Conservation (phyloP, 1,284 basidiomycete genomes). For the Apiotrichum domesticum region DNA sequence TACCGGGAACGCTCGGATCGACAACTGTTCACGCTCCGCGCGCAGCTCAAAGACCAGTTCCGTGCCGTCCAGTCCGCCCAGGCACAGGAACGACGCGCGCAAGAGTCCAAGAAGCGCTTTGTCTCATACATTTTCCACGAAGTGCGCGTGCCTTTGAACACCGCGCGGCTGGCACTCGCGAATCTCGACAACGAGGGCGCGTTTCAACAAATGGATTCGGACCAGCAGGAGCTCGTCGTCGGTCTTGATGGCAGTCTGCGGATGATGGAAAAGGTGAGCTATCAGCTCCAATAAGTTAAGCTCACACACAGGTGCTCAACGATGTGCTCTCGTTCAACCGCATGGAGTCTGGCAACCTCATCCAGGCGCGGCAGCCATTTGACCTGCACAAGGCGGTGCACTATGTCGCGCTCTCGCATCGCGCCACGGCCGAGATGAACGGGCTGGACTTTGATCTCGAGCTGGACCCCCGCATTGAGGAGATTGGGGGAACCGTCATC, state of each 20-base stretch:
- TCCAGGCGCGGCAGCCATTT: slow-evolving; percentile 57
- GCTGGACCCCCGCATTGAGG: slow-evolving; percentile 68
- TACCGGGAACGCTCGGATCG: slow-evolving; percentile 53
- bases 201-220: slow-evolving; percentile 30
- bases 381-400: slow-evolving; percentile 75
- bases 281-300: neutral
- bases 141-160: slow-evolving; percentile 87
- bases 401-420: slow-evolving; percentile 68
- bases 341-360: slow-evolving; percentile 47
- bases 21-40: slow-evolving; percentile 57
- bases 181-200: slow-evolving; percentile 67
- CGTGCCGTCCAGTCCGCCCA: slow-evolving; percentile 73
- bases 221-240: slow-evolving; percentile 43
- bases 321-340: slow-evolving; percentile 60
- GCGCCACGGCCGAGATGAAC: slow-evolving; percentile 66
- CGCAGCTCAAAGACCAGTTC: slow-evolving; percentile 66
- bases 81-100: slow-evolving; percentile 70
- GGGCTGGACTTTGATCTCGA: slow-evolving; percentile 62
- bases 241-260: slow-evolving; percentile 68
- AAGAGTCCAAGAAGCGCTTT: slow-evolving; percentile 68
- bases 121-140: slow-evolving; percentile 63
- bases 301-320: slow-evolving; percentile 57
- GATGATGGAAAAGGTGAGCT: slow-evolving; percentile 57
- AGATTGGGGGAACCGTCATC: slow-evolving; percentile 51
- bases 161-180: slow-evolving; percentile 78